Evolutionary conservation across 2,329 filamentous ascomycete genomes (phyloP).

Genomic region (Colletotrichum lini): DNA sequence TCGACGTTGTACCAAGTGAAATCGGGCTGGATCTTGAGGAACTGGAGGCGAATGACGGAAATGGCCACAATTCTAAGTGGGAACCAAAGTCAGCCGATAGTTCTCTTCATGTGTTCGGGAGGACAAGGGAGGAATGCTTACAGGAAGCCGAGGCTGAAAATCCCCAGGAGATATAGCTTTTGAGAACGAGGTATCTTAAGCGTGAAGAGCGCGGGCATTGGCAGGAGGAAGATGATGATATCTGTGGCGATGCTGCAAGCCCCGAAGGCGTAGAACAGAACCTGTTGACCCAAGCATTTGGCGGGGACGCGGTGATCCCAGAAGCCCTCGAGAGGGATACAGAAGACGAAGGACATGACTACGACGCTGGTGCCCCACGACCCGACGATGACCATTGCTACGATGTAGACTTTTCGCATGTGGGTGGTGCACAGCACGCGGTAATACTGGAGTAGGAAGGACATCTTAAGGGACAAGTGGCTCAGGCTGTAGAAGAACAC

Average conservation of each 20-base stretch:
- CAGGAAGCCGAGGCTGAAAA: slow-evolving; percentile 50
- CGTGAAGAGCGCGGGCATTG: slow-evolving; percentile 46
- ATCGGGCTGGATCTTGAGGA: slow-evolving; percentile 40
- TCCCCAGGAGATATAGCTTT: slow-evolving; percentile 46
- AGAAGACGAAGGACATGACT: slow-evolving; percentile 45
- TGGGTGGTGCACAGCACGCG: slow-evolving; percentile 50
- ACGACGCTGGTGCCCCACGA: slow-evolving; percentile 48
- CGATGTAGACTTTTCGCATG: slow-evolving; percentile 46
- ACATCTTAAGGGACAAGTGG: slow-evolving; percentile 51
- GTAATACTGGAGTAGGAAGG: slow-evolving; percentile 55
- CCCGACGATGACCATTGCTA: slow-evolving; percentile 46
- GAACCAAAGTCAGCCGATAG: neutral
- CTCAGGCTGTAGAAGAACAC: slow-evolving; percentile 50
- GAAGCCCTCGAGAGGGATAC: slow-evolving; percentile 46
- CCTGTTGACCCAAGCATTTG: slow-evolving; percentile 42
- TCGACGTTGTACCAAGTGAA: slow-evolving; percentile 45
- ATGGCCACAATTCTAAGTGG: slow-evolving; percentile 44
- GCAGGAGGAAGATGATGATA: slow-evolving; percentile 47
- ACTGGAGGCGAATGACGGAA: slow-evolving; percentile 46
- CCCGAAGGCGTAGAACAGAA: slow-evolving; percentile 45
- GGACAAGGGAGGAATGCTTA: slow-evolving; percentile 24
- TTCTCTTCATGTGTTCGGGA: too few species aligned
- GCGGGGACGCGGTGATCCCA: slow-evolving; percentile 46
- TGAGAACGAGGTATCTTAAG: slow-evolving; percentile 45
- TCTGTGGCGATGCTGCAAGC: slow-evolving; percentile 48